Base-by-base conservation (phyloP, 345 rosid genomes). In the Euphorbia lathyris region DNA sequence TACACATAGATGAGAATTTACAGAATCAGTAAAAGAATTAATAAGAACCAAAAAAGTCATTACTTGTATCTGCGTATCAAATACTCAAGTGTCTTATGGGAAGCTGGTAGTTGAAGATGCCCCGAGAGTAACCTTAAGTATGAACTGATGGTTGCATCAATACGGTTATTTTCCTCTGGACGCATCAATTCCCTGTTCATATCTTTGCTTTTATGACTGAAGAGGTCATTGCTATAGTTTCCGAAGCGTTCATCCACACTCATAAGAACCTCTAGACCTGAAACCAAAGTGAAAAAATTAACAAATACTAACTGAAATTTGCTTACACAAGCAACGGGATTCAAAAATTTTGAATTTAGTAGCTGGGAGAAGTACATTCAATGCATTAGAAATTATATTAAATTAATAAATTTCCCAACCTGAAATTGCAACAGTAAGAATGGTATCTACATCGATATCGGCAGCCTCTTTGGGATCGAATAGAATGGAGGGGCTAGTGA, bases 11-110 rank as follows among this genome's bases (percentile, higher is more conserved):
- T 26, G 25, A 58, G 10, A 34, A 57, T 8, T 23, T 61, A 13
- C 2, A 42, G 20, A 63, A 43, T 25, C 50, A 9, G 19, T 34
- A 42, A 51, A 22, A 8, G 51, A 14, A 79, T 55, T 5, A 38
- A 53, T 25, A 23, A 22, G n/a, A 48, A 14, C 22, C 11, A 29
- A 40, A 4, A 11, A 16, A 63, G 3, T 12, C 51, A 87, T 71
- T 77, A 95, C 99, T 88, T 88, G 80, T 92, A 89, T 90, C 94
- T 82, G 45, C 99, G 86, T 55, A 95, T 87, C 78, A 95, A 85
- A 83, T 92, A 95, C 90, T 95, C 99, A 7, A 92, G 90, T 5
- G 97, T 89, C 76, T 79, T 87, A 51, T 77, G 89, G 1, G 94
- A 78, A 4, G 97, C 84, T 12, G 76, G 81, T 25, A 83, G 72